Percentiles rank a stretch among this genome's conserved stretches.
These are phyloP conservation scores for Pseudocercospora fuligena DNA, from an alignment of 2,329 filamentous ascomycete genomes.

Conservation along the genomic window DNA sequence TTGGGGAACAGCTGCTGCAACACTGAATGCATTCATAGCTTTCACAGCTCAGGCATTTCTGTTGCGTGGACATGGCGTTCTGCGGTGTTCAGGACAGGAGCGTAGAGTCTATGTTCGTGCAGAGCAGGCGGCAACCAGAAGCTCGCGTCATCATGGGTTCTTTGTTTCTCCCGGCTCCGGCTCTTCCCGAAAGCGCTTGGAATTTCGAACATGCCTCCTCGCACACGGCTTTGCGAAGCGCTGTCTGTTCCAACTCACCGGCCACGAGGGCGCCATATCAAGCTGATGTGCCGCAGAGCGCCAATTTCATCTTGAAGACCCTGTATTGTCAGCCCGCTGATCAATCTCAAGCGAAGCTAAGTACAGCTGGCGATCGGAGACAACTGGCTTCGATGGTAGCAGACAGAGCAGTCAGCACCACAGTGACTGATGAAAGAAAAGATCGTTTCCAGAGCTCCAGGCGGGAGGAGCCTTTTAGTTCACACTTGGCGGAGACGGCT, in stretches of 20 bases:
- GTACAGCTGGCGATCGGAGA: background rate
- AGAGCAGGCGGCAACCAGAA: background rate
- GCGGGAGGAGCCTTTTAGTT: constrained; percentile 10
- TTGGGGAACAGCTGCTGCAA: background rate
- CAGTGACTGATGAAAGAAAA: background rate
- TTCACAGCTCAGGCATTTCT: background rate
- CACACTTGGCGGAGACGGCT: constrained; percentile 3
- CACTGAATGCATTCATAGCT: background rate
- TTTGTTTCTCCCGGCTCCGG: background rate
- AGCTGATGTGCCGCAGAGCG: background rate
- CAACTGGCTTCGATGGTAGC: no score
- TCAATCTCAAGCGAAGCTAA: background rate
- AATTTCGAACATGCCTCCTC: background rate
- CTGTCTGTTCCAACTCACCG: background rate
- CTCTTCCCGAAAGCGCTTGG: background rate
- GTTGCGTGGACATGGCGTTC: background rate
- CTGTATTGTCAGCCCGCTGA: background rate
- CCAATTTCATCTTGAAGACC: background rate
- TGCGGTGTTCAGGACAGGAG: background rate
- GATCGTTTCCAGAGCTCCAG: constrained; percentile 5
- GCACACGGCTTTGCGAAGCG: background rate
- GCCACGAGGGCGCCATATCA: background rate
- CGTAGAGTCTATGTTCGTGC: background rate
- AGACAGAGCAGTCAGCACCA: background rate
- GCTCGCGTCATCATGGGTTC: background rate